Conservation (phyloP, 2,329 filamentous ascomycete genomes). For the Aspergillus vadensis region DNA sequence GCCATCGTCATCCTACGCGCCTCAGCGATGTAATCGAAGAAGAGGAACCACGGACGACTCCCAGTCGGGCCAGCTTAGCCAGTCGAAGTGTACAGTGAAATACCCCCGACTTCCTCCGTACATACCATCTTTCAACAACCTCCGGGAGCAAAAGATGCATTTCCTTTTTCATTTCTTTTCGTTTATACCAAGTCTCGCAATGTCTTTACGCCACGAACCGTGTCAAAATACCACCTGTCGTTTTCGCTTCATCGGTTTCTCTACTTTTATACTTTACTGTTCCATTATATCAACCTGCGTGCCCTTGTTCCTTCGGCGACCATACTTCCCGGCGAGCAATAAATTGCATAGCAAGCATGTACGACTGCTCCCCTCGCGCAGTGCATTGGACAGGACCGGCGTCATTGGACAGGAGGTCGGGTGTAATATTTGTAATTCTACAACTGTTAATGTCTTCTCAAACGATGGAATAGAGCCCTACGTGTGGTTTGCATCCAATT, state of each 20-base stretch:
- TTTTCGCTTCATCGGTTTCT: background rate
- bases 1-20: slow-evolving; percentile 83
- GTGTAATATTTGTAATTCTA: slow-evolving; percentile 28
- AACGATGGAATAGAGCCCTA: background rate
- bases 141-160: slow-evolving; percentile 7
- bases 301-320: background rate
- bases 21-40: slow-evolving; percentile 88
- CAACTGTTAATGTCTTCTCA: slow-evolving; percentile 8
- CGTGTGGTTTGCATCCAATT: background rate
- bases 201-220: slow-evolving; percentile 3
- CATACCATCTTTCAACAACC: slow-evolving; percentile 13
- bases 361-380: background rate
- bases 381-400: slow-evolving; percentile 8
- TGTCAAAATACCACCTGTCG: slow-evolving; percentile 9
- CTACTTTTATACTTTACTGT: slow-evolving; percentile 11
- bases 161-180: slow-evolving; percentile 8
- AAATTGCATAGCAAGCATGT: background rate
- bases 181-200: background rate
- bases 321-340: background rate
- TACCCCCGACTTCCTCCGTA: slow-evolving; percentile 13
- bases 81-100: slow-evolving; percentile 40
- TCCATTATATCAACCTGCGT: background rate
- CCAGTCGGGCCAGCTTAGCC: slow-evolving; percentile 59
- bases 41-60: slow-evolving; percentile 71
- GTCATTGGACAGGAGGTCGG: slow-evolving; percentile 14